Evolutionary conservation across 768 basidiomycete genomes (phyloP).

Genomic region (Boletellus sp.): DNA sequence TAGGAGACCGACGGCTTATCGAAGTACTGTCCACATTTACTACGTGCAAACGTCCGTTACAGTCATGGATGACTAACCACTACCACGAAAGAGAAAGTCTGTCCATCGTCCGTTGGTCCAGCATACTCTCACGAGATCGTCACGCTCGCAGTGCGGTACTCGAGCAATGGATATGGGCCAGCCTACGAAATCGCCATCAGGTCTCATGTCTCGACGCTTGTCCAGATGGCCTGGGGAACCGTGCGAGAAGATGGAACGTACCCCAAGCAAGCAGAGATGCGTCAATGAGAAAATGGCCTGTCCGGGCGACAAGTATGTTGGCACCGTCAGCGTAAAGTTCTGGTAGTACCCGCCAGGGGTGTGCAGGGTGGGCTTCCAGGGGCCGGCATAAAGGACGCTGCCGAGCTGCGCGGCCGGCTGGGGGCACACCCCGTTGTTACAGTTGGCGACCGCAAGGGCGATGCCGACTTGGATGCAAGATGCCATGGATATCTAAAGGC

Average conservation of each 20-base stretch:
- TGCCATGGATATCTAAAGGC: constrained; percentile 5
- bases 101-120: no score
- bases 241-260: not conserved
- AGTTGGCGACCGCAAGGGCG: constrained; percentile 16
- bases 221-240: no score
- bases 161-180: no score
- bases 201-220: no score
- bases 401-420: constrained; percentile 12
- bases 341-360: constrained; percentile 15
- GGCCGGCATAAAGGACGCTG: constrained; percentile 18
- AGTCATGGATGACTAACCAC: no score
- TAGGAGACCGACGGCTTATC: no score
- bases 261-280: constrained; percentile 16
- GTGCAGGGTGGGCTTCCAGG: constrained; percentile 8
- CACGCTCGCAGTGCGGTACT: no score
- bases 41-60: no score
- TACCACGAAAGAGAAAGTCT: no score
- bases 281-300: constrained; percentile 16
- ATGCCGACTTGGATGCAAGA: constrained; percentile 20
- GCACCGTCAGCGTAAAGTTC: constrained; percentile 16
- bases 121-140: no score
- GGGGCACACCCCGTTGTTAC: constrained; percentile 16
- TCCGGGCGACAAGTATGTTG: constrained; percentile 10
- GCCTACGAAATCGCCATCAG: no score
- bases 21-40: no score